Evolutionary conservation across 2,329 filamentous ascomycete species (phyloP), one percentile per base, ranked within the genome.

Genomic region (Claviceps fusiformis): DNA sequence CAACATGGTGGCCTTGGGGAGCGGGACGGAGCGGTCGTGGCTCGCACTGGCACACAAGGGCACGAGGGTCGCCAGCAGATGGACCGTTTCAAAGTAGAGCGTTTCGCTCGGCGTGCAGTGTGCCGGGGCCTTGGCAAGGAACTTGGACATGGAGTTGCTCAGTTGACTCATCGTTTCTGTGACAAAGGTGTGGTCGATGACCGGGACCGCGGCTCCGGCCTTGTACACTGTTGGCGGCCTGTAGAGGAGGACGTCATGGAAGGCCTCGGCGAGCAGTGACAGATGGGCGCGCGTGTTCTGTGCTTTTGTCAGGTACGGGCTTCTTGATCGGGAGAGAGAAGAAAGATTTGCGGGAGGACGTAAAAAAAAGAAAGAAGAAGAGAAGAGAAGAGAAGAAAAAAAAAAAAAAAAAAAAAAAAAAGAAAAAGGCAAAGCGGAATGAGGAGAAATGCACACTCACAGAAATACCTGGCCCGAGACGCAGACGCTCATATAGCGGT

Each of bases 181-280:
- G 0, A 75, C 66, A 53, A 74, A 77, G 2, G 69, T 66, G 45
- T 73, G 70, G 45, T 81, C 77, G 1, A 68, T 60, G 9, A 67
- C 63, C 0, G 70, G 65, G 0, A 68, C 66, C 0, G 72, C 68
- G 3, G 64, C 59, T 0, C 70, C 59, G 33, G 72, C 75, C 60
- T 80, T 81, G 66, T 78, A 77, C 7, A 74, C 71, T 2, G 76
- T 70, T 0, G 76, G 72, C 1, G 76, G 70, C 53, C 73, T 76
- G 62, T 75, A 76, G 29, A 63, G 62, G 5, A 81, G 63, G 2
- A 78, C 58, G 50, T 79, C 75, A 15, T 80, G 68, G 61, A 78
- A 81, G 4, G 71, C 71, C 59, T 82, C 79, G 0, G 75, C 62
- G 0, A 79, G 64, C 13, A 81, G 62, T 0, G 68, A 65, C 0